Percentiles rank a stretch among this genome's conserved stretches.
Evolutionary conservation across 352 stramenopile genomes (phyloP).

Genomic region (Pseudoperonospora humuli): DNA sequence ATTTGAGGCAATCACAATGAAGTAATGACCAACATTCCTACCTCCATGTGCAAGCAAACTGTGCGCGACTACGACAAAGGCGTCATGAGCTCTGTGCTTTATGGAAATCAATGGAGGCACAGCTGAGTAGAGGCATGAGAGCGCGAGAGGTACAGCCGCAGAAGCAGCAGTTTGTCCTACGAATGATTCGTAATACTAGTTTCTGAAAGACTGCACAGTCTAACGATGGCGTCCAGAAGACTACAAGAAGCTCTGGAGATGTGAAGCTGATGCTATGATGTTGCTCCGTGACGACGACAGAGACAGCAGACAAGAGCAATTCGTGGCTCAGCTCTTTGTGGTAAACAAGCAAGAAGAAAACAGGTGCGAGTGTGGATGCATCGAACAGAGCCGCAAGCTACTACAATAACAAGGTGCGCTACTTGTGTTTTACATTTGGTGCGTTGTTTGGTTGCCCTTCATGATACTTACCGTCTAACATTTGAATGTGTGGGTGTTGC

Average conservation of each 20-base stretch:
- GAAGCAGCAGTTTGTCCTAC: neutral
- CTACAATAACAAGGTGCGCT: constrained; percentile 11
- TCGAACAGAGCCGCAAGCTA: constrained; percentile 7
- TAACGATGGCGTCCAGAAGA: too few relatives aligned
- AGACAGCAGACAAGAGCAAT: too few relatives aligned
- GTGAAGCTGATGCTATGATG: neutral
- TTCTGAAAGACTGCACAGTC: too few relatives aligned
- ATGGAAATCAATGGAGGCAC: constrained; percentile 26
- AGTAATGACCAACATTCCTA: neutral
- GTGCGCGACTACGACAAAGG: constrained; percentile 54
- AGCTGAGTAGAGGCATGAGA: constrained; percentile 16
- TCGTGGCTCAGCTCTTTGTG: neutral
- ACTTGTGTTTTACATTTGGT: too few relatives aligned
- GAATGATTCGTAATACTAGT: too few relatives aligned
- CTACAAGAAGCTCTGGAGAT: too few relatives aligned
- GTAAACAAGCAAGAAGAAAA: constrained; percentile 2
- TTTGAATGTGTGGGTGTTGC: constrained; percentile 2
- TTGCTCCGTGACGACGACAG: too few relatives aligned
- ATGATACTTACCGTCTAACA: neutral
- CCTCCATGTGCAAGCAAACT: constrained; percentile 42
- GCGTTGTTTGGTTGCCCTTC: neutral
- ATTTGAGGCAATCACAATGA: constrained; percentile 13
- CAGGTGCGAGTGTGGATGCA: constrained; percentile 12
- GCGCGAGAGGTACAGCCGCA: constrained; percentile 26
- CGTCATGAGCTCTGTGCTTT: constrained; percentile 34